Conservation (phyloP, 495 filamentous ascomycete genomes). For the Annulohypoxylon stygium region DNA sequence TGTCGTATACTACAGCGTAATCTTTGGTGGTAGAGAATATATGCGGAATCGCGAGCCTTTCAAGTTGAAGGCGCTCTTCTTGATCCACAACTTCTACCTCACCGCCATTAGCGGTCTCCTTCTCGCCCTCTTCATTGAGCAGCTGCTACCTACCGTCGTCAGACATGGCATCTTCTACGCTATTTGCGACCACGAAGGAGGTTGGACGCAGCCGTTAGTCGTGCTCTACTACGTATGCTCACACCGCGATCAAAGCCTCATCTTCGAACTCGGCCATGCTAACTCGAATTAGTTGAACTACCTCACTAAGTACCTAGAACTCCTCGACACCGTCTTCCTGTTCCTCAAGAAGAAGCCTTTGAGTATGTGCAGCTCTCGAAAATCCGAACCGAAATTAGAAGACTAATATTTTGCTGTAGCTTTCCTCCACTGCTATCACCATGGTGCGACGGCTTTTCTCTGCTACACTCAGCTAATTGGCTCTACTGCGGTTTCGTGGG, state of each 20-base stretch:
- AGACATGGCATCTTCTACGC: slow-evolving; percentile 77
- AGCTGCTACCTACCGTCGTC: slow-evolving; percentile 75
- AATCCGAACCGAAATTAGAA: background rate
- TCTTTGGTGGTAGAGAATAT: slow-evolving; percentile 79
- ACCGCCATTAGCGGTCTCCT: slow-evolving; percentile 77
- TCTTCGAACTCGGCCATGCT: slow-evolving; percentile 41
- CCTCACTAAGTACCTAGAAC: slow-evolving; percentile 85
- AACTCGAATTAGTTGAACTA: slow-evolving; percentile 76
- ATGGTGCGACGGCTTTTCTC: slow-evolving; percentile 84
- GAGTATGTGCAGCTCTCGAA: slow-evolving; percentile 63
- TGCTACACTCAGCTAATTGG: slow-evolving; percentile 89
- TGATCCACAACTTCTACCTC: slow-evolving; percentile 85
- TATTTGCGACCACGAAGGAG: slow-evolving; percentile 77
- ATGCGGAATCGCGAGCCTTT: slow-evolving; percentile 78
- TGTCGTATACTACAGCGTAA: slow-evolving; percentile 77
- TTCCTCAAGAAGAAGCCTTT: slow-evolving; percentile 90
- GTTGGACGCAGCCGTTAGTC: slow-evolving; percentile 83
- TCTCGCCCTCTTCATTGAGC: slow-evolving; percentile 78
- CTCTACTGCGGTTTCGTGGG: slow-evolving; percentile 82
- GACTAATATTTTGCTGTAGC: slow-evolving; percentile 59
- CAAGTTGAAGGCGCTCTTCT: slow-evolving; percentile 76
- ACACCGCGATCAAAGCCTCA: background rate
- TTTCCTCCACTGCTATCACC: slow-evolving; percentile 90
- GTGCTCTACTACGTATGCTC: slow-evolving; percentile 81
- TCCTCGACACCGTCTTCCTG: slow-evolving; percentile 84